Percentiles rank a stretch among this genome's conserved stretches.
Evolutionary conservation across 2,329 filamentous ascomycete species (phyloP).

Genomic region (Fusarium siculi): DNA sequence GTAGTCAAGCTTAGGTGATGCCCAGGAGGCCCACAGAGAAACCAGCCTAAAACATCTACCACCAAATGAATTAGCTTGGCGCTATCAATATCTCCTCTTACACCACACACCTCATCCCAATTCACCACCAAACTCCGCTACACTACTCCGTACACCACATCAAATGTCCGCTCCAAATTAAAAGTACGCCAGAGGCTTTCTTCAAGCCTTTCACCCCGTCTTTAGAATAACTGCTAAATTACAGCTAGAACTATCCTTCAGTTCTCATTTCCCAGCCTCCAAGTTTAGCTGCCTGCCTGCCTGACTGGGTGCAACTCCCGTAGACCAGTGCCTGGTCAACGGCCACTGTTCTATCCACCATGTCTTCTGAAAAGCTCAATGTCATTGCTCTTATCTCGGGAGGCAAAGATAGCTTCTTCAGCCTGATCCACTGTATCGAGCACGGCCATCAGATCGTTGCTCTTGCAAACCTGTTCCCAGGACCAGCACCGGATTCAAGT

Average conservation of each 20-base stretch:
- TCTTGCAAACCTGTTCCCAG: slow-evolving; percentile 83
- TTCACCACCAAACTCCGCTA: not conserved
- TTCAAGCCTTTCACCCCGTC: not conserved
- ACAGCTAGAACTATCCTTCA: not conserved
- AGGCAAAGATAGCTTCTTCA: slow-evolving; percentile 97
- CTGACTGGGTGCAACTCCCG: not conserved
- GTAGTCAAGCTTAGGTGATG: too few species aligned
- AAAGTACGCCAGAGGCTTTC: slow-evolving; percentile 10
- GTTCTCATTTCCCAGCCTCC: slow-evolving; percentile 14
- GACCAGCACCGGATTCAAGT: slow-evolving; percentile 12
- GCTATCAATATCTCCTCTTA: slow-evolving; percentile 23
- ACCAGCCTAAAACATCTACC: slow-evolving; percentile 22
- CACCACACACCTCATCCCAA: slow-evolving; percentile 2
- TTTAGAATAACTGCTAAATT: slow-evolving; percentile 22
- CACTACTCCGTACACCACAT: slow-evolving; percentile 13
- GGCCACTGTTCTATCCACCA: slow-evolving; percentile 37
- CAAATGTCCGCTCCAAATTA: slow-evolving; percentile 29
- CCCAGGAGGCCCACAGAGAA: slow-evolving; percentile 9
- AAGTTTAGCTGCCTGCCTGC: slow-evolving; percentile 6
- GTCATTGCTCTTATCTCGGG: slow-evolving; percentile 95
- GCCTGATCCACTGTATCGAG: slow-evolving; percentile 86
- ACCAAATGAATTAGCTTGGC: slow-evolving; percentile 27
- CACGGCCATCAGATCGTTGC: slow-evolving; percentile 89
- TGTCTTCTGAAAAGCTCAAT: slow-evolving; percentile 65
- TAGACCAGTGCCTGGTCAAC: slow-evolving; percentile 2